These are phyloP conservation scores for Boechera divaricarpa DNA, from an alignment of 345 rosid genomes.

Conservation along the genomic window DNA sequence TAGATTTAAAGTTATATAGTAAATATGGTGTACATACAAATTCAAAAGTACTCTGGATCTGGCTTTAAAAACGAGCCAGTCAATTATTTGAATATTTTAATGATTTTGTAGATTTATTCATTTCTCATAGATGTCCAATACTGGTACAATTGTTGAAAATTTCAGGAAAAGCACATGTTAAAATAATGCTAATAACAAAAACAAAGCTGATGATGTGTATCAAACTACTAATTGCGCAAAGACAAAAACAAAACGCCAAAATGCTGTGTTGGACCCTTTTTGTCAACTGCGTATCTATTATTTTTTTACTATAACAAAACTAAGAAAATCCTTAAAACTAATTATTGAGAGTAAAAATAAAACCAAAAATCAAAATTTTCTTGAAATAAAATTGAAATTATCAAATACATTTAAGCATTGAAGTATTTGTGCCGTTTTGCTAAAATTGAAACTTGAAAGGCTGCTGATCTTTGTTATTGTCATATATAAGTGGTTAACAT, in stretches of 20 bases:
- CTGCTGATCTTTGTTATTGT: constrained; percentile 18
- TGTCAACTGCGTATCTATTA: constrained; percentile 44
- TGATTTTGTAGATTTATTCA: constrained; percentile 4
- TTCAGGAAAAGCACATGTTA: constrained; percentile 36
- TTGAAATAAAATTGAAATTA: not conserved
- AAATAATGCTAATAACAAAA: constrained; percentile 28
- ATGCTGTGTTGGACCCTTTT: constrained; percentile 38
- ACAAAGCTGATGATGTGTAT: constrained; percentile 26
- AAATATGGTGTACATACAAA: not conserved
- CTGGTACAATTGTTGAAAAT: not conserved
- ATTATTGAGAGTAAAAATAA: constrained; percentile 1
- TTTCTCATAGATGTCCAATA: constrained; percentile 10
- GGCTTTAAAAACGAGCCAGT: not conserved
- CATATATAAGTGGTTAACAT: constrained; percentile 13
- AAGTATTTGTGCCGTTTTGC: constrained; percentile 9
- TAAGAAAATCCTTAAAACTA: not conserved
- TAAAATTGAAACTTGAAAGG: constrained; percentile 22
- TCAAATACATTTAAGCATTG: constrained; percentile 20
- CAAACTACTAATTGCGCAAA: constrained; percentile 24
- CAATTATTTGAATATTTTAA: not conserved
- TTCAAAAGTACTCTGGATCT: not conserved
- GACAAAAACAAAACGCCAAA: constrained; percentile 49
- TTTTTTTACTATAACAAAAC: not conserved
- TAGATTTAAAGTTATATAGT: not conserved
- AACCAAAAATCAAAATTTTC: not conserved